phyloP scores from a whole-genome alignment of 192 early-diverging fungal species.

The Entophlyctis luteolus region DNA sequence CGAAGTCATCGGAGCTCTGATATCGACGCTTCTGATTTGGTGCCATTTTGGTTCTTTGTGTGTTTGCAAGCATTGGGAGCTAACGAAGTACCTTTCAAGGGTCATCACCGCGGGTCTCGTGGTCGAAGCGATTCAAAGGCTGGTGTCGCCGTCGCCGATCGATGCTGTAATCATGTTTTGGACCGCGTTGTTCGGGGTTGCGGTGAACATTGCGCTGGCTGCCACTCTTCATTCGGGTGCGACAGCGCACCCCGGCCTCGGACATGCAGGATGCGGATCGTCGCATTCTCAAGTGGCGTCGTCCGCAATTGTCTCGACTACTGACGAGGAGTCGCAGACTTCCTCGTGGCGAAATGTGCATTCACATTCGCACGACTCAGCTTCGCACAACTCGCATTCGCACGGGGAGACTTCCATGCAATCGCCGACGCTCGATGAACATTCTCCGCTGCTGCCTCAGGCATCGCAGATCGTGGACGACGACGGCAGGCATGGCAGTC shows the following conservation, averaged over 20 bases:
- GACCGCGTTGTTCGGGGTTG: conserved; percentile 69
- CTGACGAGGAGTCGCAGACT: conserved; percentile 15
- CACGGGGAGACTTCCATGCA: neutral
- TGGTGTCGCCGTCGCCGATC: conserved; percentile 24
- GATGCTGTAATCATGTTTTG: conserved; percentile 34
- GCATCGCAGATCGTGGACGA: neutral
- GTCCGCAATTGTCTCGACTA: no score
- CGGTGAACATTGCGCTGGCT: conserved; percentile 68
- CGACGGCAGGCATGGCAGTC: neutral
- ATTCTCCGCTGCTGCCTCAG: neutral
- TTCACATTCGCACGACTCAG: conserved; percentile 3
- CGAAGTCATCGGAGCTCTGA: conserved; percentile 73
- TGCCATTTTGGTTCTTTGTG: neutral
- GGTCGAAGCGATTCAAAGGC: conserved; percentile 64
- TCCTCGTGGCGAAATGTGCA: conserved; percentile 16
- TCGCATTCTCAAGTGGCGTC: neutral
- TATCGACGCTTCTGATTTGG: conserved; percentile 79
- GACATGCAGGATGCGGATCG: conserved; percentile 19
- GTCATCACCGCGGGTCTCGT: conserved; percentile 62
- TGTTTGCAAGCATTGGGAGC: no score
- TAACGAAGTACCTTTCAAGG: neutral
- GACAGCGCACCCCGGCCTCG: conserved; percentile 22
- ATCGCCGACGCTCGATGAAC: neutral
- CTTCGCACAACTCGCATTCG: neutral
- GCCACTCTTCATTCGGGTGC: conserved; percentile 38